Percentiles rank a stretch among this genome's conserved stretches.
These are phyloP conservation scores for Pascua guehoae DNA, from an alignment of 1,284 basidiomycete genomes.

Conservation along the genomic window DNA sequence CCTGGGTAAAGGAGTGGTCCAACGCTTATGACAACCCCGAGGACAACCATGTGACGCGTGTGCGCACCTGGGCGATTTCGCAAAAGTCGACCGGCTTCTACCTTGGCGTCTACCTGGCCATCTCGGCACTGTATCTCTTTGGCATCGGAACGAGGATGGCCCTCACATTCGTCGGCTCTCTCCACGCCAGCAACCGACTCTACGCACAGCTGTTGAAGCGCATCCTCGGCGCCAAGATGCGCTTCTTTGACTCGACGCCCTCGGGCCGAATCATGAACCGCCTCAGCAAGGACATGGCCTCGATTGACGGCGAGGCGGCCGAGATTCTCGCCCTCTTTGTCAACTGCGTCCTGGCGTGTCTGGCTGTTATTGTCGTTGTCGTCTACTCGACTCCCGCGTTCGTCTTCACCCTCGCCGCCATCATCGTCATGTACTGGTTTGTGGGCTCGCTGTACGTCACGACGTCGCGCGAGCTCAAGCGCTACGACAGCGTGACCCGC, in stretches of 20 bases:
- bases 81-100: conserved; percentile 34
- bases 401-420: conserved; percentile 45
- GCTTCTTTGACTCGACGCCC: conserved; percentile 50
- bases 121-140: conserved; percentile 39
- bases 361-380: conserved; percentile 45
- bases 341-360: conserved; percentile 34
- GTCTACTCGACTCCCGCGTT: conserved; percentile 46
- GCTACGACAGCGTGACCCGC: conserved; percentile 54
- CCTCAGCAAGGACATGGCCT: conserved; percentile 52
- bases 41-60: background rate
- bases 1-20: conserved; percentile 49
- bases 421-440: conserved; percentile 49
- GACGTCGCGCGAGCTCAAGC: conserved; percentile 55
- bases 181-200: conserved; percentile 37
- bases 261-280: conserved; percentile 55
- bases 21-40: conserved; percentile 12
- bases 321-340: conserved; percentile 47
- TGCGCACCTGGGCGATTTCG: background rate
- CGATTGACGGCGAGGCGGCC: conserved; percentile 52
- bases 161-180: conserved; percentile 37
- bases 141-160: conserved; percentile 39
- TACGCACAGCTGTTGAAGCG: conserved; percentile 40
- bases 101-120: conserved; percentile 37
- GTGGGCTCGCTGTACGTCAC: conserved; percentile 52
- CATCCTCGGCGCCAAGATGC: conserved; percentile 47